phyloP scores from a whole-genome alignment of 2,329 filamentous ascomycete genomes.

The Talaromyces rugulosus region DNA sequence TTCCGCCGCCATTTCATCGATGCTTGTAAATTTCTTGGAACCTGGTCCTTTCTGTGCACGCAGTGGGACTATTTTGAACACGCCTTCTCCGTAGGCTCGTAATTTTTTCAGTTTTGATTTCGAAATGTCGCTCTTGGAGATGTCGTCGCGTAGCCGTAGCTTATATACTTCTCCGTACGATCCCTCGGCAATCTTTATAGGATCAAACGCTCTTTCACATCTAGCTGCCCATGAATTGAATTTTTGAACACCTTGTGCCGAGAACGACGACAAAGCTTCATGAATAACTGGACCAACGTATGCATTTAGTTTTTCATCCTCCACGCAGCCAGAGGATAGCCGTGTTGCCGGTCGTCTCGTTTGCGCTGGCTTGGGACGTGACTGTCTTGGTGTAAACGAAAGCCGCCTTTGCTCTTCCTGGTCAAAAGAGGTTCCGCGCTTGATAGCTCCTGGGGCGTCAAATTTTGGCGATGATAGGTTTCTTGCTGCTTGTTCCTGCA shows the following conservation, averaged over 20 bases:
- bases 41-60: constrained; percentile 37
- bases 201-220: constrained; percentile 36
- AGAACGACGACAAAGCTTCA: constrained; percentile 32
- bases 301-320: constrained; percentile 28
- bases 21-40: constrained; percentile 40
- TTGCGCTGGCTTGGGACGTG: constrained; percentile 6
- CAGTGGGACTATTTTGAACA: constrained; percentile 49
- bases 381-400: constrained; percentile 15
- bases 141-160: constrained; percentile 40
- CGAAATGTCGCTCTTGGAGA: constrained; percentile 30
- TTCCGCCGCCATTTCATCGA: constrained; percentile 49
- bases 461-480: background rate
- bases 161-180: constrained; percentile 65
- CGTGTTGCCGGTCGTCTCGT: constrained; percentile 17
- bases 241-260: constrained; percentile 33
- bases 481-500: background rate
- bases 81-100: constrained; percentile 38
- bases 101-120: constrained; percentile 35
- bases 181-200: constrained; percentile 62
- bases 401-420: constrained; percentile 4
- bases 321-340: constrained; percentile 29
- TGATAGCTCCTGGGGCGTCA: background rate
- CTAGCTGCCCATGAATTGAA: constrained; percentile 37
- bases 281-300: constrained; percentile 35
- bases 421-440: background rate